Percentiles rank a stretch among this genome's conserved stretches.
Evolutionary conservation across 176 grass and related monocot species (phyloP).

Genomic region (Rhipidocladum racemiflorum): DNA sequence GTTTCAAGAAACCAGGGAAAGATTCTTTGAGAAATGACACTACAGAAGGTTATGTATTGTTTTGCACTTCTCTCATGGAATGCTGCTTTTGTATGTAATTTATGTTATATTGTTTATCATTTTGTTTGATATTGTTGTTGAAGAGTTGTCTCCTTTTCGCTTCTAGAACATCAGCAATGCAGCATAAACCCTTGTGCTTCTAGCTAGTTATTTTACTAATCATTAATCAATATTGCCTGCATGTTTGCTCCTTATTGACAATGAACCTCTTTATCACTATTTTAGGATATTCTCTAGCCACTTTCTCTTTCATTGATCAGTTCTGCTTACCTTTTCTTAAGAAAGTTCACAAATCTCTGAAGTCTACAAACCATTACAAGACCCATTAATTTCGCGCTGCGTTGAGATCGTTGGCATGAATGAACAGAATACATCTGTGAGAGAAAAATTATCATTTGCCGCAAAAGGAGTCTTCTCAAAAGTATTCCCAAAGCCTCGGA

Average conservation of each 20-base stretch:
- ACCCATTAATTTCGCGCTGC: slow-evolving; percentile 72
- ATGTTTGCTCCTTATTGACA: not conserved
- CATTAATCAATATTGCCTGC: not conserved
- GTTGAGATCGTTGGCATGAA: slow-evolving; percentile 64
- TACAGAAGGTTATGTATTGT: not conserved
- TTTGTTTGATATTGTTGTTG: slow-evolving; percentile 4
- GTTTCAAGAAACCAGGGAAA: not conserved
- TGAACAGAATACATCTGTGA: slow-evolving; percentile 42
- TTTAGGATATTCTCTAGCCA: slow-evolving; percentile 16
- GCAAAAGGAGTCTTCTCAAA: slow-evolving; percentile 64
- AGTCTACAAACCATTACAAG: slow-evolving; percentile 90
- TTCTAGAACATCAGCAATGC: not conserved
- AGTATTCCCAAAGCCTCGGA: slow-evolving; percentile 76
- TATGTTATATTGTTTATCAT: not conserved
- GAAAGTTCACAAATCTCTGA: slow-evolving; percentile 76
- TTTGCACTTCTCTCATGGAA: not conserved
- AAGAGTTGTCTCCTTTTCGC: not conserved
- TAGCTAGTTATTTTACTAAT: not conserved
- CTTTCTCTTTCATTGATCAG: slow-evolving; percentile 17
- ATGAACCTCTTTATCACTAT: not conserved
- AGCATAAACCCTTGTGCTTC: not conserved
- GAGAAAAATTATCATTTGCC: slow-evolving; percentile 55
- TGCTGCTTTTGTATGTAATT: not conserved
- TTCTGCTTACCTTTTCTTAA: slow-evolving; percentile 46
- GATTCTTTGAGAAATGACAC: not conserved